A percentile compares a stretch with the other conserved stretches of the same genome.
These are phyloP conservation scores for Serendipita sp. DNA, from an alignment of 768 basidiomycete species.

Conservation along the genomic window DNA sequence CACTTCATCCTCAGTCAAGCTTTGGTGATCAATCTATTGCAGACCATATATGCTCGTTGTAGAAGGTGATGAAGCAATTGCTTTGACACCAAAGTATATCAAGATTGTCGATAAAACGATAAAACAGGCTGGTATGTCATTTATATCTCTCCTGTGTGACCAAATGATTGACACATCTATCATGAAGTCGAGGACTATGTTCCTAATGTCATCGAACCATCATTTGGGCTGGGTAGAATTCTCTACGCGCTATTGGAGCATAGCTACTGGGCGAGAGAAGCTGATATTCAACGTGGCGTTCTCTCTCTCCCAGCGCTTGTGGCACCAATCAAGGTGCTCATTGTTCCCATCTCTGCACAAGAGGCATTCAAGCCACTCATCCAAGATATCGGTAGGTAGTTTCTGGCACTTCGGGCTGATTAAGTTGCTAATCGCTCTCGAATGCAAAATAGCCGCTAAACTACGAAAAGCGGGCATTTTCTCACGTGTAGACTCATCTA, in stretches of 20 bases:
- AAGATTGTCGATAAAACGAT: slow-evolving; percentile 69
- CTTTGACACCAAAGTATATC: slow-evolving; percentile 54
- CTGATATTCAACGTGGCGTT: slow-evolving; percentile 78
- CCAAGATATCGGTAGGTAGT: slow-evolving; percentile 65
- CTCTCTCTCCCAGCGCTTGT: slow-evolving; percentile 78
- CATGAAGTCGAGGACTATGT: slow-evolving; percentile 76
- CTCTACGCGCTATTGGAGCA: slow-evolving; percentile 89
- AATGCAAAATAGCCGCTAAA: slow-evolving; percentile 45
- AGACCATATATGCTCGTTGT: slow-evolving; percentile 26
- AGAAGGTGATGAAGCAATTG: slow-evolving; percentile 48
- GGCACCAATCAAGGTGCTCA: slow-evolving; percentile 91
- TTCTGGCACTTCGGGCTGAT: slow-evolving; percentile 16
- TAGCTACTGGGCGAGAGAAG: slow-evolving; percentile 85
- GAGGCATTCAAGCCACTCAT: slow-evolving; percentile 73
- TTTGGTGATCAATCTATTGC: background rate
- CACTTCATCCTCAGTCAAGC: background rate
- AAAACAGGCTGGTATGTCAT: slow-evolving; percentile 54
- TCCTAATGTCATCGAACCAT: slow-evolving; percentile 97
- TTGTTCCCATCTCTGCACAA: slow-evolving; percentile 82
- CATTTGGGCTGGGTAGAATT: slow-evolving; percentile 93
- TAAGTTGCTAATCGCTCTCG: slow-evolving; percentile 7
- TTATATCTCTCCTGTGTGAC: background rate
- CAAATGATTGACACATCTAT: slow-evolving; percentile 9
- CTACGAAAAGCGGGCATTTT: slow-evolving; percentile 80
- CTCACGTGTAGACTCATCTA: slow-evolving; percentile 89